Conservation (phyloP, 345 rosid species). For the Salix arbutifolia region DNA sequence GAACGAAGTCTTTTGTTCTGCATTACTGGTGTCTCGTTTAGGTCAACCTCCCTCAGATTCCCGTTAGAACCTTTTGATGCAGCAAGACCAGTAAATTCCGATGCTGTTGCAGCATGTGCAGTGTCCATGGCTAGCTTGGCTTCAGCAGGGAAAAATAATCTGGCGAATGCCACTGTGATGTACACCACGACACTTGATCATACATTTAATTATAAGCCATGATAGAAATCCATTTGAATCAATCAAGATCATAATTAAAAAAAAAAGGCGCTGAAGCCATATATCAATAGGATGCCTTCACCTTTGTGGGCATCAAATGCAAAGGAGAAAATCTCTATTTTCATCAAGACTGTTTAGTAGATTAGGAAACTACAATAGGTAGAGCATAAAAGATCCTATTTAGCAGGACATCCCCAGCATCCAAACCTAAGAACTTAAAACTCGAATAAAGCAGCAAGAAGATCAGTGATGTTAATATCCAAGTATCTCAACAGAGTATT, state of each 20-base stretch:
- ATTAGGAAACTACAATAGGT: not conserved
- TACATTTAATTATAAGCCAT: not conserved
- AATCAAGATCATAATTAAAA: not conserved
- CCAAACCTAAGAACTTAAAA: not conserved
- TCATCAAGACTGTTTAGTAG: not conserved
- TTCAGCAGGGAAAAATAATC: conserved; percentile 76
- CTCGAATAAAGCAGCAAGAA: not conserved
- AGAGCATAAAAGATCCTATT: not conserved
- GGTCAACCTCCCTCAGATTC: conserved; percentile 70
- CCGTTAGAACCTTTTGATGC: conserved; percentile 54
- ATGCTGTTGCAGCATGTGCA: conserved; percentile 67
- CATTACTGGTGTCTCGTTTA: conserved; percentile 79
- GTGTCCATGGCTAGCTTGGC: conserved; percentile 91
- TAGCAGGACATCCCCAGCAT: not conserved
- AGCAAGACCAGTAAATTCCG: conserved; percentile 58
- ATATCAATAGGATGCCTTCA: not conserved
- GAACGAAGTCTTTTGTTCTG: conserved; percentile 61
- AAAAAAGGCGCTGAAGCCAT: not conserved
- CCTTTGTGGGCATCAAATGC: not conserved
- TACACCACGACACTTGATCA: conserved; percentile 8
- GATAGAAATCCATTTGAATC: not conserved
- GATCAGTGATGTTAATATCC: not conserved
- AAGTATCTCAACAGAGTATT: not conserved
- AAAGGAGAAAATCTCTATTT: not conserved
- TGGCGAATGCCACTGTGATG: conserved; percentile 80